These are phyloP conservation scores for Paecilomyces dactylethromorphus DNA, from an alignment of 2,329 filamentous ascomycete species.

Conservation along the genomic window DNA sequence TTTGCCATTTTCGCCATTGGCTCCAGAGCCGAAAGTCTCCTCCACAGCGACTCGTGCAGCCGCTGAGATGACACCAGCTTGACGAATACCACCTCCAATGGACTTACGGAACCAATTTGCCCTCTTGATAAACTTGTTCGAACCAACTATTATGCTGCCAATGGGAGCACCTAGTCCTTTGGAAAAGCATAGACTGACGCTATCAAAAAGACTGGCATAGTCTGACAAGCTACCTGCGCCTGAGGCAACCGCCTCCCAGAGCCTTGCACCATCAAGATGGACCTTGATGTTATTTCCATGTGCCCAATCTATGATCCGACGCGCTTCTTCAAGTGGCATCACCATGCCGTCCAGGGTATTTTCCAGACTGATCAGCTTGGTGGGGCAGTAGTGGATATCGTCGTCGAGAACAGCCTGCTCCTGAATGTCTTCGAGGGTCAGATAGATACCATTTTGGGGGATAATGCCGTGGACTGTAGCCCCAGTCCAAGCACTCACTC, in stretches of 20 bases:
- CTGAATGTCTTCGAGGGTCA: constrained; percentile 71
- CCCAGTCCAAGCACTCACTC: constrained; percentile 64
- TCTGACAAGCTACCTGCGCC: constrained; percentile 62
- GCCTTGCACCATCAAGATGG: constrained; percentile 71
- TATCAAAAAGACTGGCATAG: constrained; percentile 65
- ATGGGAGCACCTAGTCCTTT: constrained; percentile 79
- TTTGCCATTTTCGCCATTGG: constrained; percentile 54
- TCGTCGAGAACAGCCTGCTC: constrained; percentile 55
- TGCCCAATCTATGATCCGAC: constrained; percentile 65
- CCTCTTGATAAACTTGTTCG: constrained; percentile 53
- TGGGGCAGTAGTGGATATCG: constrained; percentile 73
- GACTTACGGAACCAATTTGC: constrained; percentile 73
- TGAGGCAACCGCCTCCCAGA: constrained; percentile 75
- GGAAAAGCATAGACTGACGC: constrained; percentile 69
- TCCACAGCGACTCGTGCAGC: constrained; percentile 71
- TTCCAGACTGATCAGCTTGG: constrained; percentile 73
- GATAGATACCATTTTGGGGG: constrained; percentile 63
- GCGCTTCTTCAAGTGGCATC: constrained; percentile 66
- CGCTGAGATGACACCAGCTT: constrained; percentile 69
- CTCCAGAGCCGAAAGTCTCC: constrained; percentile 63
- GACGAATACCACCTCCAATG: constrained; percentile 71
- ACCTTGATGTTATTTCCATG: constrained; percentile 58
- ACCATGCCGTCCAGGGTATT: constrained; percentile 78
- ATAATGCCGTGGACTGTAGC: constrained; percentile 62
- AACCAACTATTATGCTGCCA: constrained; percentile 65